Evolutionary conservation across 345 rosid species (phyloP).

Genomic region (Citrus reticulata): DNA sequence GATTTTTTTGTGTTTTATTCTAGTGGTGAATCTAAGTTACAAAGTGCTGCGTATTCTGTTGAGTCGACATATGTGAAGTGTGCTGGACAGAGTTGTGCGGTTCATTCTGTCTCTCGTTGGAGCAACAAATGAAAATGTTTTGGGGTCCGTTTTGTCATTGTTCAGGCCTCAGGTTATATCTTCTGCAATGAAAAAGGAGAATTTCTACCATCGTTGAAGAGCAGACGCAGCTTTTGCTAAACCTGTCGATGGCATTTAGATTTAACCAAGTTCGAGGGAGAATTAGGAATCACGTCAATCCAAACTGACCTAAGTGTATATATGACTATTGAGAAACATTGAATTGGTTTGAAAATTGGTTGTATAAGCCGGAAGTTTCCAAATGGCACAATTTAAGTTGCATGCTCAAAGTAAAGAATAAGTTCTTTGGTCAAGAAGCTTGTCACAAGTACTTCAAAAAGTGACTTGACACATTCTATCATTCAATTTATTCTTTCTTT

Average conservation of each 20-base stretch:
- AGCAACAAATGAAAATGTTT: background rate
- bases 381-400: slow-evolving; percentile 9
- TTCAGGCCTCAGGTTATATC: background rate
- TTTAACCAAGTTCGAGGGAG: background rate
- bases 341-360: background rate
- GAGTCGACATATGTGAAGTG: background rate
- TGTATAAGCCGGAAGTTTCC: background rate
- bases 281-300: background rate
- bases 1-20: too few relatives aligned
- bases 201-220: background rate
- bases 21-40: too few relatives aligned
- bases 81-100: background rate
- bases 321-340: background rate
- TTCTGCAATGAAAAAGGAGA: background rate
- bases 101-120: background rate
- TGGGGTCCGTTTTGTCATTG: background rate
- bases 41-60: too few relatives aligned
- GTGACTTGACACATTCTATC: slow-evolving; percentile 18
- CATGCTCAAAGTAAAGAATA: slow-evolving; percentile 36
- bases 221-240: background rate
- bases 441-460: slow-evolving; percentile 24
- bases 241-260: background rate
- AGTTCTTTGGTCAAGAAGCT: slow-evolving; percentile 28
- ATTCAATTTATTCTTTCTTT: slow-evolving; percentile 26
- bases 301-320: too few relatives aligned